Base-by-base conservation (phyloP, 176 grass and related monocot genomes). In the Otatea glauca region DNA sequence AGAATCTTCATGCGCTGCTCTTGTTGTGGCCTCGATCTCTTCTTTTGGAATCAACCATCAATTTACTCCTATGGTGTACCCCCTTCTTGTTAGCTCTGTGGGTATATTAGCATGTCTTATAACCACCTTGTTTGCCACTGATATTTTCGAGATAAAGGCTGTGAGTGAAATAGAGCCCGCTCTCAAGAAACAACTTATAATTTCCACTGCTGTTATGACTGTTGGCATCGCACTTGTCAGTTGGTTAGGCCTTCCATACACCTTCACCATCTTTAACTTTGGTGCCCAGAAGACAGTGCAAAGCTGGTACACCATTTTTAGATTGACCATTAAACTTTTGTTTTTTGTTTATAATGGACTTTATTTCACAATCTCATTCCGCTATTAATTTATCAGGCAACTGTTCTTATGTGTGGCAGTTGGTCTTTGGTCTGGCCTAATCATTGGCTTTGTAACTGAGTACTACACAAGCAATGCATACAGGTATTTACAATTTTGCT, bases 391-490 rank as follows among this genome's bases (percentile, higher is more conserved):
- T 74, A 68, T 81, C 71, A 87, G 91, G 91, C 76, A 90, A 60
- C 77, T 92, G 4, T 92, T 92, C 71, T 89, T 92, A 43, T 92
- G 91, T 14, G 87, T 92, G 25, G 69, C 87, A 1, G 76, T 92
- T 71, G 91, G 91, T 59, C 74, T 92, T 25, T 92, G 91, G 91
- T 80, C 87, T 72, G 91, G 91, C 10, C 81, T 92, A 16, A 69
- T 92, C 72, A 92, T 92, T 61, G 91, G 87, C 1, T 89, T 81
- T 83, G 59, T 89, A 74, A 92, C 87, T 0, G 87, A 92, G 65
- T 92, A 92, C 68, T 92, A 85, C 81, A 92, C 87, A 42, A 92
- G 91, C 42, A 90, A 90, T 68, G 84, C 91, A 14, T 92, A 87
- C 61, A 76, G 85, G 85, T 87, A 89, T 18, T 65, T 72, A 66